phyloP scores from a whole-genome alignment of 192 early-diverging fungal genomes.

The Gryganskiella cystojenkinii region DNA sequence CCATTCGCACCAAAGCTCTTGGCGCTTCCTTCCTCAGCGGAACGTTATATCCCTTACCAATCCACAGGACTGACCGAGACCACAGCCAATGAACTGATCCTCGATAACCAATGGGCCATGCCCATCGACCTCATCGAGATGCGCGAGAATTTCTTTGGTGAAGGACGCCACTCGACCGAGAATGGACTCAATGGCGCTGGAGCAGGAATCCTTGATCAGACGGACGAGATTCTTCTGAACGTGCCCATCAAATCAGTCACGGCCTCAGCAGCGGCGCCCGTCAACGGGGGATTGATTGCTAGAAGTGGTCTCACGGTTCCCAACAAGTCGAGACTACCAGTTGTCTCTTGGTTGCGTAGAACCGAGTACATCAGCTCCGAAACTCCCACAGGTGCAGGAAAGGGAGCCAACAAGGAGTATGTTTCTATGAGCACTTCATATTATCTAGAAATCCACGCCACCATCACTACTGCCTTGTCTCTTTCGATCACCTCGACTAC shows the following conservation, averaged over 20 bases:
- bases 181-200: slow-evolving; percentile 8
- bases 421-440: background rate
- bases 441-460: background rate
- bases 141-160: slow-evolving; percentile 57
- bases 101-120: slow-evolving; percentile 55
- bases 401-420: slow-evolving; percentile 43
- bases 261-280: background rate
- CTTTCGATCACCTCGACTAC: background rate
- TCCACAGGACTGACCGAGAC: slow-evolving; percentile 55
- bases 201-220: slow-evolving; percentile 9
- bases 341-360: slow-evolving; percentile 64
- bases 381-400: slow-evolving; percentile 51
- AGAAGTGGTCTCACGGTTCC: slow-evolving; percentile 8
- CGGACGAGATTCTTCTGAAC: slow-evolving; percentile 12
- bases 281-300: slow-evolving; percentile 15
- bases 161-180: slow-evolving; percentile 48
- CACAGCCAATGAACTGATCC: slow-evolving; percentile 54
- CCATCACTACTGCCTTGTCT: background rate
- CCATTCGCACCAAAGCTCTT: slow-evolving; percentile 63
- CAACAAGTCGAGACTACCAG: slow-evolving; percentile 36
- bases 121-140: slow-evolving; percentile 59
- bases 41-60: slow-evolving; percentile 58
- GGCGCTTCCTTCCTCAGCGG: slow-evolving; percentile 52
- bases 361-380: slow-evolving; percentile 65
- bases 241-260: slow-evolving; percentile 18